Percentiles rank a stretch among this genome's conserved stretches.
Conservation (phyloP, 2,329 filamentous ascomycete genomes). For the Chaetomiaceae sp. region DNA sequence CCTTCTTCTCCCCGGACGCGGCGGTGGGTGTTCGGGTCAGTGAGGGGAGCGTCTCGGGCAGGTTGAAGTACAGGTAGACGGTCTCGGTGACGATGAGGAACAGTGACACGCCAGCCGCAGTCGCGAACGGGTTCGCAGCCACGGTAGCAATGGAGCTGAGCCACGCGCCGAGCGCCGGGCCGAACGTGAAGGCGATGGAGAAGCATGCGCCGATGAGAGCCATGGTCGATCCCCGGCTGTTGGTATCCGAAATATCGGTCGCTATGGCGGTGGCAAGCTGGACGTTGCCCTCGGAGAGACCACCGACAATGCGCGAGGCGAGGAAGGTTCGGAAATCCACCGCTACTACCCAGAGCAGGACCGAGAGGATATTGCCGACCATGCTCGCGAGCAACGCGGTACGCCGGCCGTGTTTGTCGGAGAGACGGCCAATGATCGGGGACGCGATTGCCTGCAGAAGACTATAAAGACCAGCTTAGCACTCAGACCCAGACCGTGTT, state of each 20-base stretch:
- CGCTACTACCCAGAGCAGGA: slow-evolving; percentile 89
- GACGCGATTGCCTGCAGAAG: slow-evolving; percentile 89
- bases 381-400: slow-evolving; percentile 87
- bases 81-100: slow-evolving; percentile 83
- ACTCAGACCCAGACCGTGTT: not conserved
- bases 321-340: slow-evolving; percentile 95
- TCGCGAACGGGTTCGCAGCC: slow-evolving; percentile 86
- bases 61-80: slow-evolving; percentile 72
- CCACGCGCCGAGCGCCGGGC: slow-evolving; percentile 84
- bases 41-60: slow-evolving; percentile 81
- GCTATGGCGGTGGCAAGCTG: slow-evolving; percentile 95
- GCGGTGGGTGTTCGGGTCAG: slow-evolving; percentile 35
- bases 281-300: slow-evolving; percentile 92
- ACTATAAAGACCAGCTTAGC: slow-evolving; percentile 37
- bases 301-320: slow-evolving; percentile 86
- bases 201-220: slow-evolving; percentile 95
- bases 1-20: slow-evolving; percentile 1
- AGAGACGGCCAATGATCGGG: slow-evolving; percentile 82
- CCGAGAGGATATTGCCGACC: slow-evolving; percentile 86
- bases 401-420: slow-evolving; percentile 81
- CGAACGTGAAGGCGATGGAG: slow-evolving; percentile 94
- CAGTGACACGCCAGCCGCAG: slow-evolving; percentile 83
- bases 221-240: slow-evolving; percentile 84
- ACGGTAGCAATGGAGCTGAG: slow-evolving; percentile 73
- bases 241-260: slow-evolving; percentile 87